phyloP scores from a whole-genome alignment of 1,284 basidiomycete species.

The Sanghuangporus sanghuang region DNA sequence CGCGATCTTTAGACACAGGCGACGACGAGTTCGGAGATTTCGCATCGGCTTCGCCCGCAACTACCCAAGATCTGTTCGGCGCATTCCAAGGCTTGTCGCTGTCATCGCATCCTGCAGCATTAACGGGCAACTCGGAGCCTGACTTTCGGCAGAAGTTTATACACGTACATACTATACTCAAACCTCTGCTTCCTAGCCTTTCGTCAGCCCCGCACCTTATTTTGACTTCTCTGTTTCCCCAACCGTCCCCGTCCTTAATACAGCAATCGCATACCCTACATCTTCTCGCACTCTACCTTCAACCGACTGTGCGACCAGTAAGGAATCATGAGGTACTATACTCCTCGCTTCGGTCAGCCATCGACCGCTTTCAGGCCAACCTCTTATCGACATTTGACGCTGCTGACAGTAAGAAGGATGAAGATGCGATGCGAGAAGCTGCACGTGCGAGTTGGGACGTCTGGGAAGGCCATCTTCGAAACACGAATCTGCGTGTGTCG shows the following conservation, averaged over 20 bases:
- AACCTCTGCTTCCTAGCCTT: constrained; percentile 50
- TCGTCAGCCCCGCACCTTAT: constrained; percentile 46
- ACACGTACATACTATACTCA: constrained; percentile 60
- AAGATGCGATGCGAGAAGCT: constrained; percentile 69
- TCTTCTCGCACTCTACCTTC: constrained; percentile 71
- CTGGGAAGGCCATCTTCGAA: constrained; percentile 39
- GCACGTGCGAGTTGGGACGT: constrained; percentile 85
- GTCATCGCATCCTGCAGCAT: constrained; percentile 10
- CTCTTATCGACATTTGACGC: constrained; percentile 59
- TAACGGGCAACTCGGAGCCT: constrained; percentile 22
- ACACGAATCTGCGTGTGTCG: constrained; percentile 22
- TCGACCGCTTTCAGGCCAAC: constrained; percentile 82
- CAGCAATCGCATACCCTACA: constrained; percentile 60
- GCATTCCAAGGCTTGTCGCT: constrained; percentile 45
- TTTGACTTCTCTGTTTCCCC: constrained; percentile 50
- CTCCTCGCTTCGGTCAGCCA: constrained; percentile 69
- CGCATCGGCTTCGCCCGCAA: constrained; percentile 36
- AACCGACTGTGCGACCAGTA: constrained; percentile 32
- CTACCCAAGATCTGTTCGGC: constrained; percentile 44
- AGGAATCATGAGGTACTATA: constrained; percentile 23
- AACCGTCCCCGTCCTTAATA: constrained; percentile 33
- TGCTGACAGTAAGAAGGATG: constrained; percentile 64
- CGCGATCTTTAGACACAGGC: constrained; percentile 32
- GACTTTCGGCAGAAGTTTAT: constrained; percentile 50
- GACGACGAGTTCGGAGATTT: constrained; percentile 95